These are phyloP conservation scores for Scutellaria baicalensis DNA, from an alignment of 257 asterid species.

Conservation along the genomic window DNA sequence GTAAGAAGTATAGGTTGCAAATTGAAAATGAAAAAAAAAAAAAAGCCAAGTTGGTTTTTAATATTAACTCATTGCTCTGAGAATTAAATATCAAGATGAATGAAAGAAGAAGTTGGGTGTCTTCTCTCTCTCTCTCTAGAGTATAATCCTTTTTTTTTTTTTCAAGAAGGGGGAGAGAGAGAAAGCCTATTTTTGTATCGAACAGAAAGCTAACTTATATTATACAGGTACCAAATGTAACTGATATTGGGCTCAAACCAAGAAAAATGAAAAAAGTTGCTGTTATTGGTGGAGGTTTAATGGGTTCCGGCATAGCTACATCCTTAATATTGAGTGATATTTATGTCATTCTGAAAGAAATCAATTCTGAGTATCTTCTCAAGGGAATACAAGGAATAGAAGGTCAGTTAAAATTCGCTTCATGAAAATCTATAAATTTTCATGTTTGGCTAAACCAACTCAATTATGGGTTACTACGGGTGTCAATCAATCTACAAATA, in stretches of 20 bases:
- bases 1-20: too few species aligned
- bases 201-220: neutral
- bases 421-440: neutral
- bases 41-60: too few species aligned
- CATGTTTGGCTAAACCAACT: slow-evolving; percentile 1
- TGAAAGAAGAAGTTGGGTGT: too few species aligned
- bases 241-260: slow-evolving; percentile 93
- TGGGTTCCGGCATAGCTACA: slow-evolving; percentile 99
- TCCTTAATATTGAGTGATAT: slow-evolving; percentile 63
- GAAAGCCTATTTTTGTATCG: neutral
- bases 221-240: slow-evolving; percentile 73
- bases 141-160: neutral
- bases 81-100: neutral
- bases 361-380: slow-evolving; percentile 75
- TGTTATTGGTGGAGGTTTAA: slow-evolving; percentile 94
- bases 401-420: slow-evolving; percentile 42
- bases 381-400: slow-evolving; percentile 77
- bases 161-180: neutral
- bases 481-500: neutral
- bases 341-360: slow-evolving; percentile 75
- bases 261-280: slow-evolving; percentile 78
- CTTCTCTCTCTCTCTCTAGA: neutral
- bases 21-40: too few species aligned
- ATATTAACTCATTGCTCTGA: too few species aligned
- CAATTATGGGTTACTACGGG: neutral